These are phyloP conservation scores for Fusarium duplospermum DNA, from an alignment of 2,329 filamentous ascomycete species.

Conservation along the genomic window DNA sequence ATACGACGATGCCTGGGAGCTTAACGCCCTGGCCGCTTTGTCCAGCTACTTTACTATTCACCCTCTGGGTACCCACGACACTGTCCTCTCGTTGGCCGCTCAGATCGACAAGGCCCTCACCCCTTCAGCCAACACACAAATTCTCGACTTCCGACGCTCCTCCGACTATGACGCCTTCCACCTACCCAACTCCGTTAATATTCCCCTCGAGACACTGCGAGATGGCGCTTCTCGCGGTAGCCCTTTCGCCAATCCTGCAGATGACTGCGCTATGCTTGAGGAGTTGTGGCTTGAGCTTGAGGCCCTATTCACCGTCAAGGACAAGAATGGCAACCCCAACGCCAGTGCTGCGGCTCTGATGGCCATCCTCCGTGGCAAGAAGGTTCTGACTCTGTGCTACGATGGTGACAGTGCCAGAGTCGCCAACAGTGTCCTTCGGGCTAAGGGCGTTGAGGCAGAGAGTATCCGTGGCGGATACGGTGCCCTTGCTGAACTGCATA, in stretches of 20 bases:
- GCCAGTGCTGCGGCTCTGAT: conserved; percentile 43
- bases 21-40: conserved; percentile 53
- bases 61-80: conserved; percentile 39
- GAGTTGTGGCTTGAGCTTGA: conserved; percentile 63
- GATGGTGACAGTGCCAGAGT: conserved; percentile 65
- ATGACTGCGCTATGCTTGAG: conserved; percentile 57
- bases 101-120: conserved; percentile 43
- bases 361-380: conserved; percentile 49
- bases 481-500: conserved; percentile 42
- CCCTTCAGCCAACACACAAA: conserved; percentile 47
- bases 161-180: conserved; percentile 57
- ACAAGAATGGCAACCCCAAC: conserved; percentile 43
- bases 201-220: conserved; percentile 55
- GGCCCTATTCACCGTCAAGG: conserved; percentile 52
- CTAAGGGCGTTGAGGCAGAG: conserved; percentile 60
- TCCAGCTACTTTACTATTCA: conserved; percentile 49
- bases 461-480: conserved; percentile 57
- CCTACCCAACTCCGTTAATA: conserved; percentile 59
- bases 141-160: conserved; percentile 58
- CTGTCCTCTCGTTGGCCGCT: conserved; percentile 38
- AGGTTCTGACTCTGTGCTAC: conserved; percentile 63
- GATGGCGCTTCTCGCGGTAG: conserved; percentile 43
- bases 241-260: conserved; percentile 57
- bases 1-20: conserved; percentile 68
- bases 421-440: conserved; percentile 65